These are phyloP conservation scores for Cladosporium sp. DNA, from an alignment of 2,329 filamentous ascomycete species.

Conservation along the genomic window DNA sequence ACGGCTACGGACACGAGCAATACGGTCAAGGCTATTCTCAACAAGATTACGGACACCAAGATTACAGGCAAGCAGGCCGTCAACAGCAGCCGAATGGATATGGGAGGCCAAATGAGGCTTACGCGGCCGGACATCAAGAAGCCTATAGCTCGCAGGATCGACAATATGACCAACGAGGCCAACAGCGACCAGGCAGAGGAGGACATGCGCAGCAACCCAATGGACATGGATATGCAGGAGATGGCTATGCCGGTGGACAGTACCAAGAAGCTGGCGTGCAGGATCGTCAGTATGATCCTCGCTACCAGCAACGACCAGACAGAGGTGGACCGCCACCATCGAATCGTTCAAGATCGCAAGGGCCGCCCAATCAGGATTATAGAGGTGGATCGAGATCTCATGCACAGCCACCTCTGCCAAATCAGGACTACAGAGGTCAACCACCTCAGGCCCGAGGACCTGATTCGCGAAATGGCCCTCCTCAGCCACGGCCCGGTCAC, in stretches of 20 bases:
- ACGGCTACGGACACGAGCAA: constrained; percentile 16
- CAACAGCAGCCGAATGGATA: constrained; percentile 10
- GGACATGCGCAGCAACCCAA: constrained; percentile 9
- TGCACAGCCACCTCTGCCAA: not conserved
- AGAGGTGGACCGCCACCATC: constrained; percentile 13
- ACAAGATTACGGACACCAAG: constrained; percentile 10
- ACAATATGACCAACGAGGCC: constrained; percentile 27
- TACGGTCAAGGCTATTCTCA: constrained; percentile 22
- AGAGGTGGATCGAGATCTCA: not conserved
- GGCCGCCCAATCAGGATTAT: constrained; percentile 15
- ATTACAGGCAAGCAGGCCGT: constrained; percentile 19
- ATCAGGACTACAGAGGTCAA: constrained; percentile 20
- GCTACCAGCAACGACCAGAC: constrained; percentile 22
- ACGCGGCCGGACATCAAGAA: constrained; percentile 39
- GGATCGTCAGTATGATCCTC: constrained; percentile 27
- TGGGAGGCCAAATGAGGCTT: constrained; percentile 24
- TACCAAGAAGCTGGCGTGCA: not conserved
- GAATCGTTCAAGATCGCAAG: constrained; percentile 11
- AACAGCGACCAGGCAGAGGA: constrained; percentile 22
- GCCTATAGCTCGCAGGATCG: constrained; percentile 24
- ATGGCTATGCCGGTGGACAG: constrained; percentile 1
- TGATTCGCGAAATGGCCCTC: constrained; percentile 17
- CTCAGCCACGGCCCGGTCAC: not conserved
- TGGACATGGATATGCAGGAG: not conserved
- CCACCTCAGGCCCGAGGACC: constrained; percentile 3